Conservation (phyloP, 2,329 filamentous ascomycete genomes). For the Falciphora oryzae region DNA sequence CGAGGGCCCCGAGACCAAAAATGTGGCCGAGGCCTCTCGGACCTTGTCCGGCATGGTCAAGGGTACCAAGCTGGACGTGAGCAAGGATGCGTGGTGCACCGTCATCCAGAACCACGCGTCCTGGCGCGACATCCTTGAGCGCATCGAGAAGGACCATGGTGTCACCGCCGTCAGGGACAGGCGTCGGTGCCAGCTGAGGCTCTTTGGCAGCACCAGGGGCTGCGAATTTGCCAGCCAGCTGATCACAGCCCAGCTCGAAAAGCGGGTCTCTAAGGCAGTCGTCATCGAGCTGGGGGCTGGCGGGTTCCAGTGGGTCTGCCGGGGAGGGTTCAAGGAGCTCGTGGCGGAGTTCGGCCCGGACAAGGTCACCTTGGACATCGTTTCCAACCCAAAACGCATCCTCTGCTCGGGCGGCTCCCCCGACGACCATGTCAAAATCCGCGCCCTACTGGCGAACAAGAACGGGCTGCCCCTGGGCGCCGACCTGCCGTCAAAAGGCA, state of each 20-base stretch:
- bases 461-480: not conserved
- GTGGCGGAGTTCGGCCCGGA: constrained; percentile 20
- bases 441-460: too few relatives aligned
- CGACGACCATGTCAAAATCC: too few relatives aligned
- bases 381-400: constrained; percentile 26
- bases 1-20: constrained; percentile 26
- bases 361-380: constrained; percentile 26
- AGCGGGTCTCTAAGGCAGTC: not conserved
- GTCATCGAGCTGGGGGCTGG: constrained; percentile 22
- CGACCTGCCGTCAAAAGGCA: not conserved
- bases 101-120: constrained; percentile 10
- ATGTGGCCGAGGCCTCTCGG: constrained; percentile 26
- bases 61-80: constrained; percentile 25
- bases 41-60: constrained; percentile 26
- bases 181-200: constrained; percentile 22
- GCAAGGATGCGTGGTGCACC: constrained; percentile 26
- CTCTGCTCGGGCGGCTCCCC: constrained; percentile 21
- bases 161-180: constrained; percentile 25
- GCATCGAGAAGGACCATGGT: constrained; percentile 16
- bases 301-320: constrained; percentile 25
- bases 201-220: constrained; percentile 20
- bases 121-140: constrained; percentile 13
- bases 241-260: constrained; percentile 8
- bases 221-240: not conserved
- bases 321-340: constrained; percentile 25